Base-by-base conservation (phyloP, 352 stramenopile species). In the Phytophthora sp. region DNA sequence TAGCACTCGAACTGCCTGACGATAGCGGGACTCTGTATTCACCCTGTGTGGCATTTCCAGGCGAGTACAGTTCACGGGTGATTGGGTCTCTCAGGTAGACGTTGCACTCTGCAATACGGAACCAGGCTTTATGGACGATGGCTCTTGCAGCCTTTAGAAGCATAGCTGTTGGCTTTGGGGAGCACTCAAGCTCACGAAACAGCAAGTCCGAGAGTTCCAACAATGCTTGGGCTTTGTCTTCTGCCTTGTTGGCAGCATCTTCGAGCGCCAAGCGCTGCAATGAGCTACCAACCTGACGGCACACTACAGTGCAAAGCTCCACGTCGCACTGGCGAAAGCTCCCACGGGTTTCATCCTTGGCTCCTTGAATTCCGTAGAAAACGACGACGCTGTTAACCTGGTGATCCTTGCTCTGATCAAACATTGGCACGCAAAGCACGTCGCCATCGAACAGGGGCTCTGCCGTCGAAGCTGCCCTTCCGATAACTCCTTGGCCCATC, bases 11-110 rank as follows among this genome's bases (percentile, higher is more conserved):
- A 52, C 76, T 74, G 9, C 46, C 68, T 0, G 64, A 63, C 4
- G 70, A 74, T 38, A 81, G 60, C 6, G 82, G 72, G 23, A 91
- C 82, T 35, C 81, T 76, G 27, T 92, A 78, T 2, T 72, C 69
- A 2, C 51, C 51, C 12, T 85, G 59, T 4, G 70, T 78, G 2
- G 68, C 62, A 20, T 74, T 70, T 20, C 85, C 79, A 3, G 77
- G 76, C 15, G 77, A 81, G 35, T 82, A 79, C 21, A 91, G 73
- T 55, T 89, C 82, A 17, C 61, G 63, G 9, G 77, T 85, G 3
- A 87, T 68, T 7, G 84, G 66, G 57, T 88, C 79, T 62, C 82
- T 71, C 43, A 89, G 31, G 62, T 88, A 91, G n/a, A 89, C 75
- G 48, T 82, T 87, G 65, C 80, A 88, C 28, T 88, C 63, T 2